Evolutionary conservation across 1,284 basidiomycete species (phyloP).

Genomic region (Naganishia sp.): DNA sequence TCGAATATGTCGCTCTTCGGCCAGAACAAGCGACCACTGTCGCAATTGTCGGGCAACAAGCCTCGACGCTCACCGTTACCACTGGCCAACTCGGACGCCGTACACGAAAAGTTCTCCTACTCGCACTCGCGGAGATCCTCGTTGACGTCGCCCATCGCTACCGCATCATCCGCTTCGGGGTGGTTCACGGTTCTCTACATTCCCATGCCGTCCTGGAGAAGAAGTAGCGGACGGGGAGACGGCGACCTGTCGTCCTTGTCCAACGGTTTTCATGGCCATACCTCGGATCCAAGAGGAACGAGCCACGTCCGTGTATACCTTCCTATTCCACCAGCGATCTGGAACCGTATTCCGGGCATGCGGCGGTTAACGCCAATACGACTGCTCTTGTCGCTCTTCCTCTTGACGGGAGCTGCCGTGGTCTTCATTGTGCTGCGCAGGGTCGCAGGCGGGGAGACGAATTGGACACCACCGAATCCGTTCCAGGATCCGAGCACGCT

Average conservation of each 20-base stretch:
- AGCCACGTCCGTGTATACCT: conserved; percentile 52
- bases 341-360: conserved; percentile 59
- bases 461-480: conserved; percentile 64
- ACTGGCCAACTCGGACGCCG: conserved; percentile 43
- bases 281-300: conserved; percentile 33
- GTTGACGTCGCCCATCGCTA: conserved; percentile 32
- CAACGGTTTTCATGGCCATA: conserved; percentile 33
- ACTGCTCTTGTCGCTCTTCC: conserved; percentile 57
- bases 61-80: conserved; percentile 50
- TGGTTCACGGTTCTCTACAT: conserved; percentile 49
- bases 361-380: conserved; percentile 58
- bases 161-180: conserved; percentile 34
- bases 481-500: conserved; percentile 72
- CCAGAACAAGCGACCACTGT: conserved; percentile 49
- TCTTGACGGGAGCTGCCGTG: conserved; percentile 58
- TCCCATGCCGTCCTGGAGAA: conserved; percentile 42
- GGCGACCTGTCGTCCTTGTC: conserved; percentile 1
- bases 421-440: conserved; percentile 62
- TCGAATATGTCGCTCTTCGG: conserved; percentile 53
- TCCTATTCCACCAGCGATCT: conserved; percentile 64
- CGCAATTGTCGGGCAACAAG: conserved; percentile 37
- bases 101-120: conserved; percentile 43
- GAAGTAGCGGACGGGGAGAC: conserved; percentile 6
- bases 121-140: conserved; percentile 37
- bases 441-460: conserved; percentile 55